Evolutionary conservation across 2,329 filamentous ascomycete genomes (phyloP), one percentile per base, ranked within the genome.

Genomic region (Cryphonectria parasitica): DNA sequence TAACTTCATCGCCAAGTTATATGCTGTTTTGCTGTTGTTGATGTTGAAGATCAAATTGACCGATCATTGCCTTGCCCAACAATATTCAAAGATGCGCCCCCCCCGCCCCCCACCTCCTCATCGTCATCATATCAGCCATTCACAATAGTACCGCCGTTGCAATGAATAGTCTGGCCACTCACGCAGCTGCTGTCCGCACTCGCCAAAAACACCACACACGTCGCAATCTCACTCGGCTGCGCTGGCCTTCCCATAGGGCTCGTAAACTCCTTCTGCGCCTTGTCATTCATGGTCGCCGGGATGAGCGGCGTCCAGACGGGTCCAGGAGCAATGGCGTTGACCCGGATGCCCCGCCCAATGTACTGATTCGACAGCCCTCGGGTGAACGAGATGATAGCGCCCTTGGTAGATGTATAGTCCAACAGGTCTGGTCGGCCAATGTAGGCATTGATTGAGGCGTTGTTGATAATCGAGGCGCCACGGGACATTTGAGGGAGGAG

Each of bases 401-500:
- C 92, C 79, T 93, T 93, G 36, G 91, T 93, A 1, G 90, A 89
- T 0, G 92, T 94, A 82, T 96, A 95, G 80, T 96, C 92, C 64
- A 96, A 87, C 1, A 95, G 86, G 76, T 95, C 92, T 0, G 91
- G 90, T 1, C 92, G 91, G 54, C 93, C 93, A 70, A 94, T 88
- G 81, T 95, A 96, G 36, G 90, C 92, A 79, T 95, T 95, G 78
- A 96, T 90, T 43, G 91, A 94, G 61, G 92, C 90, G 78, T 93
- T 94, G 83, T 95, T 96, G 86, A 97, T 94, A 79, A 97, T 94
- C 36, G 89, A 90, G 69, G 89, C 86, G 49, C 93, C 93, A n/a
- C 80, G 79, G 77, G 88, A 87, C 89, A 96, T 92, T 80, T 95
- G 91, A 0, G 89, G 89, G 15, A 96, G 84, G 17, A 86, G 82